Evolutionary conservation across 257 asterid species (phyloP).

Genomic region (Solanum arcanum): DNA sequence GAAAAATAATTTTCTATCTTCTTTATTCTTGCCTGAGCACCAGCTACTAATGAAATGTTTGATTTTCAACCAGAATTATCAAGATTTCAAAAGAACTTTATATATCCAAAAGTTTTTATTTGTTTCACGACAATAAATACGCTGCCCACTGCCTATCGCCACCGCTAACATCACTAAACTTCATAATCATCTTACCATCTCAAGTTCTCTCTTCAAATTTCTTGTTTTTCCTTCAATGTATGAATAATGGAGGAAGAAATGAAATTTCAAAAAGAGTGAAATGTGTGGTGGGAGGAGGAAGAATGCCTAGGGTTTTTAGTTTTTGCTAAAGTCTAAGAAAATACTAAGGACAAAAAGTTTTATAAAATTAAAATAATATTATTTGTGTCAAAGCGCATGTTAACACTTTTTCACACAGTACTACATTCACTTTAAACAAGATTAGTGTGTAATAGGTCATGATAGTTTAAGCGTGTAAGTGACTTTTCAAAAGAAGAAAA

Average conservation of each 20-base stretch:
- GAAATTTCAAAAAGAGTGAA: too few species aligned
- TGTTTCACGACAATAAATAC: not conserved
- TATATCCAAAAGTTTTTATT: too few species aligned
- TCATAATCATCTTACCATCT: too few species aligned
- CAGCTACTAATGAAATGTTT: not conserved
- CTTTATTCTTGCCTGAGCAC: not conserved
- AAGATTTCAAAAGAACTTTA: too few species aligned
- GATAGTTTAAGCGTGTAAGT: too few species aligned
- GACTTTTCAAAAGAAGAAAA: too few species aligned
- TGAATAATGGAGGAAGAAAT: not conserved
- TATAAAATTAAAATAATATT: too few species aligned
- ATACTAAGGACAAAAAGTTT: not conserved
- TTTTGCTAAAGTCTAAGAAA: not conserved
- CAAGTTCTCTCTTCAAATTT: not conserved
- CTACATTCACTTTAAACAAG: not conserved
- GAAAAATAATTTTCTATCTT: not conserved
- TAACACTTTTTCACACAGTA: not conserved
- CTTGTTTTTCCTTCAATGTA: not conserved
- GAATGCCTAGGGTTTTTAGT: not conserved
- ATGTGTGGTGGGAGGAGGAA: not conserved
- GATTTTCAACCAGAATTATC: not conserved
- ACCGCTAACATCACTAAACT: not conserved
- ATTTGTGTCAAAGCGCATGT: not conserved
- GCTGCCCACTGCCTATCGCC: not conserved
- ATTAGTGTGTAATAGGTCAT: not conserved